Conservation (phyloP, 192 early-diverging fungal species). For the Rhizophagus prolifer region DNA sequence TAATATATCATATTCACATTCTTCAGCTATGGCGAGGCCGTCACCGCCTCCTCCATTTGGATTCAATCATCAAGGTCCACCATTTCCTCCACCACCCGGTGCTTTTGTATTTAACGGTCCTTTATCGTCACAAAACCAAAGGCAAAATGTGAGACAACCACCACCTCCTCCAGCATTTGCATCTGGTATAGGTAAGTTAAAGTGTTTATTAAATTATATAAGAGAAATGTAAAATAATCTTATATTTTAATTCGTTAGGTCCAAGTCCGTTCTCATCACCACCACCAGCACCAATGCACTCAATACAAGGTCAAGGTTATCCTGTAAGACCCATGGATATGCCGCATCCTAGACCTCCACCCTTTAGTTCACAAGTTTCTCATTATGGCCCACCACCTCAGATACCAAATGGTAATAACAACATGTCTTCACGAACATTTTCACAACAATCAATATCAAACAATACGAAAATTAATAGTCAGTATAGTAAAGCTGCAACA, state of each 20-base stretch:
- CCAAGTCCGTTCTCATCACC: not conserved
- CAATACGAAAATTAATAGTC: not conserved
- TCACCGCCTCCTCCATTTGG: not conserved
- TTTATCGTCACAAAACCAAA: not conserved
- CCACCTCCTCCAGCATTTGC: constrained; percentile 19
- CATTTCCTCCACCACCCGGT: not conserved
- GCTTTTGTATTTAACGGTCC: constrained; percentile 3
- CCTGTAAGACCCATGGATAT: not conserved
- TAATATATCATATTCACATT: not conserved
- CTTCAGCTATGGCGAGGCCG: not conserved
- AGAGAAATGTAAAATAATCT: not conserved
- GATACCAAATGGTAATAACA: not conserved
- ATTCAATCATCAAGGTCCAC: not conserved
- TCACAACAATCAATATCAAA: not conserved
- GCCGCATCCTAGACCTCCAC: not conserved
- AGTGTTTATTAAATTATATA: not conserved
- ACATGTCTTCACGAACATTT: not conserved
- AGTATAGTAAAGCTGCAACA: no score
- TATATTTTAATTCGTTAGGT: not conserved
- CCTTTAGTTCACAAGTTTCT: constrained; percentile 19
- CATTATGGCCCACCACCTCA: constrained; percentile 29
- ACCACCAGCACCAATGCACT: constrained; percentile 1
- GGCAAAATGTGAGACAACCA: constrained; percentile 1
- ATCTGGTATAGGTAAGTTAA: not conserved
- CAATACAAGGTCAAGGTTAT: not conserved